A percentile compares a stretch with the other conserved stretches of the same genome.
Evolutionary conservation across 2,329 filamentous ascomycete species (phyloP).

Genomic region (Cryphonectria radicalis): DNA sequence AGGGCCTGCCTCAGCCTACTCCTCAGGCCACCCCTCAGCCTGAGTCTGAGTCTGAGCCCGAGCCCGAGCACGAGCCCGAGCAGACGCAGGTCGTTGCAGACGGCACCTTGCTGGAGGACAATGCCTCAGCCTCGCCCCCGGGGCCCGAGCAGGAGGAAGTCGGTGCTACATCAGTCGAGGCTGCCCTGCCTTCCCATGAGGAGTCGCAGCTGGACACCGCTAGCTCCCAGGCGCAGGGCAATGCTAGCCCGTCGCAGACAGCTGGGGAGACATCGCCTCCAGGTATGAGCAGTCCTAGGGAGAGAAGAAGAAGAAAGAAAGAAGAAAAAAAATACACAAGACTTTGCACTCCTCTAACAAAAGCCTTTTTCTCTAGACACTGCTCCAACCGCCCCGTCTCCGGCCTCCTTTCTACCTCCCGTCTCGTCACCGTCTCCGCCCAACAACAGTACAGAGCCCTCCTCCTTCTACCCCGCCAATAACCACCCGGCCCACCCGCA

Average conservation of each 20-base stretch:
- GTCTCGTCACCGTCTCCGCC: conserved; percentile 29
- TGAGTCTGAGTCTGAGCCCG: not conserved
- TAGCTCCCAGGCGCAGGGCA: conserved; percentile 16
- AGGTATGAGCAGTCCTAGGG: conserved; percentile 21
- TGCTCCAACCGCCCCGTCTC: conserved; percentile 21
- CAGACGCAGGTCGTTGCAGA: conserved; percentile 8
- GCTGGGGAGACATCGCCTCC: conserved; percentile 23
- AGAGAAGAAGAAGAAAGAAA: too few relatives aligned
- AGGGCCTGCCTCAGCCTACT: not conserved
- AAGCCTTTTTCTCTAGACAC: conserved; percentile 12
- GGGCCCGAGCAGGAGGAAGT: conserved; percentile 14
- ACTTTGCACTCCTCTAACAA: conserved; percentile 8
- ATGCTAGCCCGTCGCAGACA: conserved; percentile 17
- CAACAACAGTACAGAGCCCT: conserved; percentile 20
- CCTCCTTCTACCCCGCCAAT: conserved; percentile 20
- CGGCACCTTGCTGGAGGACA: conserved; percentile 7
- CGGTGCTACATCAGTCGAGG: conserved; percentile 5
- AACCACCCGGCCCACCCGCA: conserved; percentile 23
- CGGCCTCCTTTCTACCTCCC: conserved; percentile 18
- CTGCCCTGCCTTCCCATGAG: not conserved
- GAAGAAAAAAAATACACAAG: not conserved
- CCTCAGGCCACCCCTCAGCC: not conserved
- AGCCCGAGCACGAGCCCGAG: not conserved
- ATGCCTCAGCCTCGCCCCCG: conserved; percentile 12
- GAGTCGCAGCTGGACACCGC: conserved; percentile 15